These are phyloP conservation scores for Colletotrichum zoysiae DNA, from an alignment of 2,329 filamentous ascomycete species.

Conservation along the genomic window DNA sequence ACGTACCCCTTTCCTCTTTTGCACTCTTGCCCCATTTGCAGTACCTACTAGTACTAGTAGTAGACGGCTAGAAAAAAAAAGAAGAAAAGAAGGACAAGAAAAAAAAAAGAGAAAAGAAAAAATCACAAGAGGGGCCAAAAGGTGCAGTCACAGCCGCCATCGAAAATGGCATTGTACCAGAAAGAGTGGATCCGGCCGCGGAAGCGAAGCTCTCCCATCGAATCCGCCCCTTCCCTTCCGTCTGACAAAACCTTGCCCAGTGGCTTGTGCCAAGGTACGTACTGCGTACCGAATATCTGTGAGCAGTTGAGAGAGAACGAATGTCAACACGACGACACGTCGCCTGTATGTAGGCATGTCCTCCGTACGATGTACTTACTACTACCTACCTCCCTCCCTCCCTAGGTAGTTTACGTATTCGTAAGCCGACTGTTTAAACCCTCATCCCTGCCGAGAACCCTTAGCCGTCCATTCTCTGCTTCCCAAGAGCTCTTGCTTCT, in stretches of 20 bases:
- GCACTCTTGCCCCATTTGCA: neutral
- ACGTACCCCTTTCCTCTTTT: conserved; percentile 10
- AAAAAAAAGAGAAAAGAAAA: no score
- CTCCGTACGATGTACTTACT: no score
- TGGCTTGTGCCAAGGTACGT: neutral
- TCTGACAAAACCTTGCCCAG: neutral
- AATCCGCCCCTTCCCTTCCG: neutral
- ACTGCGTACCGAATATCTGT: no score
- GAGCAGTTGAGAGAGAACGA: no score
- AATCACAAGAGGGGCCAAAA: no score
- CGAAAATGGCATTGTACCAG: conserved; percentile 16
- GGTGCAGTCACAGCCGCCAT: neutral
- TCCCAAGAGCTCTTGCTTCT: neutral
- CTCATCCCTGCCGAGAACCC: conserved; percentile 20
- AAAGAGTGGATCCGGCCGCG: conserved; percentile 26
- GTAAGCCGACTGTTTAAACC: neutral
- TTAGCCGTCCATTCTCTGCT: conserved; percentile 16
- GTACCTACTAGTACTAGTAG: no score
- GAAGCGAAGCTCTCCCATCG: conserved; percentile 31
- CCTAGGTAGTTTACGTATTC: no score
- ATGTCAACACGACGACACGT: no score
- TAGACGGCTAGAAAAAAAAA: no score
- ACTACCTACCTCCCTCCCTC: no score
- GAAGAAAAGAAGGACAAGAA: no score
- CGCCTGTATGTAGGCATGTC: no score